Base-by-base conservation (phyloP, 2,329 filamentous ascomycete species). In the Calonectria pseudoturangicola region DNA sequence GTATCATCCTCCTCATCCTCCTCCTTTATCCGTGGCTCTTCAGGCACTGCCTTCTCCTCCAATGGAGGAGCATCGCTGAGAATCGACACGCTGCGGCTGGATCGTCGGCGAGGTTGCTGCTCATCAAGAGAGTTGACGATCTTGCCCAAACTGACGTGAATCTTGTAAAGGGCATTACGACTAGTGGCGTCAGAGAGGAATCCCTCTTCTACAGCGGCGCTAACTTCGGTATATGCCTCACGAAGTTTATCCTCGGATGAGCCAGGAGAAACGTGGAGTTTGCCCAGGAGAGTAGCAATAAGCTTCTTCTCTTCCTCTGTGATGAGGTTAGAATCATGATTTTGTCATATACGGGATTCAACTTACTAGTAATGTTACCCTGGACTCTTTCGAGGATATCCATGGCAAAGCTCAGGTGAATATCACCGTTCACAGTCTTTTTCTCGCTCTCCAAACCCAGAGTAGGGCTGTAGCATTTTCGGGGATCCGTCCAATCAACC, bases 401-500 rank as follows among this genome's bases (percentile, higher is more conserved):
- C 70, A 89, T 89, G 0, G 95, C 94, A 74, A 98, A 89, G 13
- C 93, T 89, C 2, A 98, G 88, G 80, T 98, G 96, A 3, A 96
- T 92, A 81, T 95, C 93, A 10, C 93, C 93, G 74, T 94, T 93
- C 18, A 94, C 89, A 65, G 86, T 87, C 85, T 89, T 92, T 83
- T 90, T 92, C 66, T 90, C 88, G 1, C 87, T 87, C 62, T 93
- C 90, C 71, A 86, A 85, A 1, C 88, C 79, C 1, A 85, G 78
- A 5, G 84, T 86, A 75, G 86, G 88, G 70, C 83, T 89, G 84
- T 85, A 94, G 85, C 86, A 94, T 83, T 97, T 96, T 63, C 96
- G 89, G 45, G 96, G 95, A 82, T 98, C 96, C 0, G 96, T 98
- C 97, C 96, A 98, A 82, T 98, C 96, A 0, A 96, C 91, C 9